Base-by-base conservation (phyloP, 345 rosid genomes). In the Brassica rapa region DNA sequence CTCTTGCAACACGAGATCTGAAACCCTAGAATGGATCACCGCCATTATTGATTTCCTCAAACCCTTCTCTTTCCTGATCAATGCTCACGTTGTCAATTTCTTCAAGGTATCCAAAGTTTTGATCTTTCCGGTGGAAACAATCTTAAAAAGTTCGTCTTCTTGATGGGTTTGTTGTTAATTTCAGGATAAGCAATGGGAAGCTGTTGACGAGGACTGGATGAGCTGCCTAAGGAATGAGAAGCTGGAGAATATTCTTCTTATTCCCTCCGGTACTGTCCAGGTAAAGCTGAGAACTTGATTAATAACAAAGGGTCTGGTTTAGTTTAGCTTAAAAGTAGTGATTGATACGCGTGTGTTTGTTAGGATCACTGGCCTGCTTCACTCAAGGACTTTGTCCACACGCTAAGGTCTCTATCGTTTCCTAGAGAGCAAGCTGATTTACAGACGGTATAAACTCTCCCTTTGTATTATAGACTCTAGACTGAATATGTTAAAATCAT, bases 351-450 rank as follows among this genome's bases (percentile, higher is more conserved):
- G 16, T 60, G 8, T 79, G 51, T 51, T 10, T 72, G 33, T 21
- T 65, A 93, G 96, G 94, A 88, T 77, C 87, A 88, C 77, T 92
- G 97, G 97, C 97, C 97, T 70, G 81, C 71, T 85, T 92, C 98
- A 37, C 91, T 92, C 27, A 87, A 87, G 84, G 80, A 88, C 0
- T 94, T 92, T 79, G 49, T 92, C 75, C 81, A 73, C 57, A 78
- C 86, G 41, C 57, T 88, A 81, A 85, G 82, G 83, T 90, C 90
- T 80, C 91, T 94, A 32, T 86, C 73, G 46, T 87, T 88, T 75
- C 95, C 90, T 15, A 83, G 95, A 70, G 79, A 89, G 75, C 92
- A 90, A 82, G 89, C 84, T 9, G 86, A 86, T 68, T 75, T 90
- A 70, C 75, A 81, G 4, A 73, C 70, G 94, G 98, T 27, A 27